Base-by-base conservation (phyloP, 805 yeast species). In the Sugiyamaella boreocaroliniensis region DNA sequence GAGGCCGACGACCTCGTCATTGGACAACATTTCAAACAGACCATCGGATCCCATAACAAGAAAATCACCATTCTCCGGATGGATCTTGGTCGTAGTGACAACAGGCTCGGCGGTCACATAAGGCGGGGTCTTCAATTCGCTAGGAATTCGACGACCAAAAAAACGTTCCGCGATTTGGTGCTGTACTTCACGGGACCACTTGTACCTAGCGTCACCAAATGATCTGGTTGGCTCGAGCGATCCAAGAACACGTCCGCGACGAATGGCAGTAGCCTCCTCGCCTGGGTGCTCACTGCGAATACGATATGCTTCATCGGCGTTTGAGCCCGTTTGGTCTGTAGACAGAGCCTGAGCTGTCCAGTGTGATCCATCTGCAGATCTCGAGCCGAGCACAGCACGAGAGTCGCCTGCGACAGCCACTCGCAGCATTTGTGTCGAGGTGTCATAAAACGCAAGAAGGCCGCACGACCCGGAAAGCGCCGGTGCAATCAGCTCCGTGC, bases 401-500 rank as follows among this genome's bases (percentile, higher is more conserved):
- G 97, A 90, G 66, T 93, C 99, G 48, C 99, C 99, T 0, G 98
- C 82, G 5, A 92, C 95, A 0, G 99, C 98, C 37, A 93, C 95
- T 58, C 88, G 83, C 60, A 93, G 76, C 29, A 77, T 70, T 51
- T 81, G 77, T 20, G 88, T 74, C 49, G 78, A 77, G 0, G 96
- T 81, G 68, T 93, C 97, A 69, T 85, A 93, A 61, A 88, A 83
- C 2, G 96, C 81, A 54, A 93, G 74, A 57, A 93, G 75, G 0
- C 95, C 97, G 72, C 99, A 93, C 0, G 97, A 85, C 0, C 99
- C 99, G 1, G 96, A 85, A 43, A 95, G 76, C 1, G 98, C 99
- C 4, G 99, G 97, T 78, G 92, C 83, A 61, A 86, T 75, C 55
- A 82, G 68, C 64, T 83, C 88, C 0, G 90, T 81, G 29, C 88